Percentiles rank a stretch among this genome's conserved stretches.
Conservation (phyloP, 1,284 basidiomycete species). For the Afroboletus lepidellus region DNA sequence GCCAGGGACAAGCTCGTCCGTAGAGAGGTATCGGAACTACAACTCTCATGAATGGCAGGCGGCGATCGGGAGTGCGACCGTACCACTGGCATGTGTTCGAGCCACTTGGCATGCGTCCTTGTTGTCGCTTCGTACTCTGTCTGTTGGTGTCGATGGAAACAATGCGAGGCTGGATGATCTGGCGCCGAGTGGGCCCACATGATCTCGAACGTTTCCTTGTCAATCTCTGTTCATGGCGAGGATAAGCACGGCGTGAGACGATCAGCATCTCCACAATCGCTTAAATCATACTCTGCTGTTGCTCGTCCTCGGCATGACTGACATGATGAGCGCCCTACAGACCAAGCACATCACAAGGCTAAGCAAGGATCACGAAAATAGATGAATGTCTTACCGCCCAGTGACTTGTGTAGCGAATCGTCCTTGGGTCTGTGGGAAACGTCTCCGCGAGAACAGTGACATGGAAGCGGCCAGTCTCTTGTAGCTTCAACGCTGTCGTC, state of each 20-base stretch:
- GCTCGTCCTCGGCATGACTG: constrained; percentile 46
- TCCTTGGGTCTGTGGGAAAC: constrained; percentile 63
- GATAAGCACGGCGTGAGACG: not conserved
- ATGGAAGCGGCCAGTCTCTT: constrained; percentile 50
- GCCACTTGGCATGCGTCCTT: constrained; percentile 38
- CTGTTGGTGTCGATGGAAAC: constrained; percentile 57
- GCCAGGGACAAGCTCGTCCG: constrained; percentile 41
- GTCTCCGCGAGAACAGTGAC: constrained; percentile 66
- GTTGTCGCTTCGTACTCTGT: constrained; percentile 52
- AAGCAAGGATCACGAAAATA: not conserved
- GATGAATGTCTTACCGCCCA: constrained; percentile 60
- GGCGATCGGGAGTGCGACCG: too few species aligned
- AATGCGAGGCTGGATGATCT: constrained; percentile 53
- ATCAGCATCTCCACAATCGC: not conserved
- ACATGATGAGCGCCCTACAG: constrained; percentile 64
- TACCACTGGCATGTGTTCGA: constrained; percentile 62
- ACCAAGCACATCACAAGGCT: not conserved
- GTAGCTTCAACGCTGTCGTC: constrained; percentile 63
- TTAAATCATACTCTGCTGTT: constrained; percentile 45
- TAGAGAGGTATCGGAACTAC: constrained; percentile 50
- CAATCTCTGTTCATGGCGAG: not conserved
- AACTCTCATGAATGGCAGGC: not conserved
- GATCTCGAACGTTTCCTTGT: constrained; percentile 53
- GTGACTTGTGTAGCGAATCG: constrained; percentile 64
- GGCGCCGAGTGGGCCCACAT: constrained; percentile 68